These are phyloP conservation scores for Geopyxis carbonaria DNA, from an alignment of 495 filamentous ascomycete species.

Conservation along the genomic window DNA sequence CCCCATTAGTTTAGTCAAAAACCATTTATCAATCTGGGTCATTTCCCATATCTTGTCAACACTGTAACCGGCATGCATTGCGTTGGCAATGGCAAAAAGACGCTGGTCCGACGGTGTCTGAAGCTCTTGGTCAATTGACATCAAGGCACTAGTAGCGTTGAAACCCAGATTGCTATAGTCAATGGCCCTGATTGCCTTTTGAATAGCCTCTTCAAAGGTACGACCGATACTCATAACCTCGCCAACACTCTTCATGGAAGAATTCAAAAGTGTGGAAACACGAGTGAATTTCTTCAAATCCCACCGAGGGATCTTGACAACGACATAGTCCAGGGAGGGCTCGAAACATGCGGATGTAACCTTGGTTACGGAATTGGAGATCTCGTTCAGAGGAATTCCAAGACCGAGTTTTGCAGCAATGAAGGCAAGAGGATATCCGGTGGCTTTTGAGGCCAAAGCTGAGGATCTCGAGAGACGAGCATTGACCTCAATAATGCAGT, in stretches of 20 bases:
- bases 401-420: conserved; percentile 91
- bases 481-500: conserved; percentile 98
- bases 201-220: conserved; percentile 94
- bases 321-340: conserved; percentile 95
- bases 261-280: conserved; percentile 83
- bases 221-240: conserved; percentile 97
- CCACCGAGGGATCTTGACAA: conserved; percentile 98
- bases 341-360: conserved; percentile 96
- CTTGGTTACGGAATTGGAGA: conserved; percentile 90
- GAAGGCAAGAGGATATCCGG: conserved; percentile 89
- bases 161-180: conserved; percentile 93
- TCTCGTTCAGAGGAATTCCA: conserved; percentile 88
- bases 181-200: conserved; percentile 90
- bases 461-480: conserved; percentile 89
- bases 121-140: conserved; percentile 89
- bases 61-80: conserved; percentile 82
- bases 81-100: conserved; percentile 92
- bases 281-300: conserved; percentile 97
- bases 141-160: conserved; percentile 76
- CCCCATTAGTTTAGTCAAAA: conserved; percentile 74
- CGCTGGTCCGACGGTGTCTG: conserved; percentile 96
- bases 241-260: conserved; percentile 98
- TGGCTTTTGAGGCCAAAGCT: conserved; percentile 88
- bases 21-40: conserved; percentile 98
- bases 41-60: conserved; percentile 96